Conservation (phyloP, 192 early-diverging fungal species). For the Coemansia sp. region DNA sequence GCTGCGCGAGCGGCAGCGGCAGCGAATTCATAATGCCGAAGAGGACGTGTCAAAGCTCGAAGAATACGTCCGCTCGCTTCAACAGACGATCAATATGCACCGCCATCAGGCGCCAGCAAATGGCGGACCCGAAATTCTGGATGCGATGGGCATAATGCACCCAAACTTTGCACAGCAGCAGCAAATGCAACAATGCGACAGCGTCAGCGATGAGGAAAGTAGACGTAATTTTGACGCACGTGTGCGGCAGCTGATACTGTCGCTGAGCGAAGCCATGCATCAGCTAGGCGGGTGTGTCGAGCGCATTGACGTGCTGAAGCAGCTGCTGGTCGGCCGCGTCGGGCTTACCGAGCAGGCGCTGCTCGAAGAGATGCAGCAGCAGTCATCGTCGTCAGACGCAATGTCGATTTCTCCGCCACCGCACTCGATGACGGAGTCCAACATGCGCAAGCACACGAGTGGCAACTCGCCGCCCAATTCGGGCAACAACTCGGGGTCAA, state of each 20-base stretch:
- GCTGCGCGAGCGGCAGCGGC: slow-evolving; percentile 44
- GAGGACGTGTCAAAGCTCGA: slow-evolving; percentile 26
- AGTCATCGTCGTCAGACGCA: neutral
- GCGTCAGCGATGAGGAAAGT: neutral
- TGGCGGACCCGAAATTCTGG: neutral
- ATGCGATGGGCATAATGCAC: neutral
- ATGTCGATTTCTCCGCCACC: slow-evolving; percentile 5
- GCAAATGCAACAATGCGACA: too few relatives aligned
- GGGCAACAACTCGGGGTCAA: slow-evolving; percentile 7
- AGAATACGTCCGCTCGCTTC: slow-evolving; percentile 15
- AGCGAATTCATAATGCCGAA: slow-evolving; percentile 9
- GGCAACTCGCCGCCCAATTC: slow-evolving; percentile 9
- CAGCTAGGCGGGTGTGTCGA: slow-evolving; percentile 21
- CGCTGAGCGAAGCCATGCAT: slow-evolving; percentile 17
- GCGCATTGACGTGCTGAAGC: slow-evolving; percentile 27
- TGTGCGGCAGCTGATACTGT: slow-evolving; percentile 8
- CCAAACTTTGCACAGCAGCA: too few relatives aligned
- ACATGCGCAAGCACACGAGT: slow-evolving; percentile 9
- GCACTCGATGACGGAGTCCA: slow-evolving; percentile 2
- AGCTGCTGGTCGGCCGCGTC: slow-evolving; percentile 17
- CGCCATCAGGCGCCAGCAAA: neutral
- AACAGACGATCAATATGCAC: slow-evolving; percentile 7
- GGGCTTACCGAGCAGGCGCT: slow-evolving; percentile 4
- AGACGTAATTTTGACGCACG: slow-evolving; percentile 2
- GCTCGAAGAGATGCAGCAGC: neutral